These are phyloP conservation scores for Backusella psychrophila DNA, from an alignment of 192 early-diverging fungal species.

Conservation along the genomic window DNA sequence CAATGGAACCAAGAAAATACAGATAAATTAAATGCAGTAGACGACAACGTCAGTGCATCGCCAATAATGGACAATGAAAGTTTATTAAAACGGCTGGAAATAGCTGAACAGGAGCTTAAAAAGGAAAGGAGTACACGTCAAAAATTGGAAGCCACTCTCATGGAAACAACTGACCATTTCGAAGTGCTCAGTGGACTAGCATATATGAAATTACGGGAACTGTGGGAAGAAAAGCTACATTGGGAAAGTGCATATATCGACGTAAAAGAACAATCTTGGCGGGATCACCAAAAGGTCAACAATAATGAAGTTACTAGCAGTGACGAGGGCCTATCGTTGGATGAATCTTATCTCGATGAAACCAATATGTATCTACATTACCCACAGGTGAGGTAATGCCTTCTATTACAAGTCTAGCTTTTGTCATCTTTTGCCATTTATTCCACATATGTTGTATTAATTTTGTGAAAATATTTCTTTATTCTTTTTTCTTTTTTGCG, in stretches of 20 bases:
- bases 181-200: slow-evolving; percentile 46
- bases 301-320: background rate
- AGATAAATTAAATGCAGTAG: slow-evolving; percentile 1
- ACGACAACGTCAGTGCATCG: background rate
- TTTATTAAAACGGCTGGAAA: background rate
- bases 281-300: background rate
- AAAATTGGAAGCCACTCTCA: slow-evolving; percentile 40
- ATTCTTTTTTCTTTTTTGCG: background rate
- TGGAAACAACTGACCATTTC: slow-evolving; percentile 47
- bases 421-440: background rate
- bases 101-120: slow-evolving; percentile 4
- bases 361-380: background rate
- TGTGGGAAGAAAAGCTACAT: slow-evolving; percentile 40
- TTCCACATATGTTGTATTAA: background rate
- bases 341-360: background rate
- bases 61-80: background rate
- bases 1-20: background rate
- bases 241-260: slow-evolving; percentile 32
- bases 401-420: background rate
- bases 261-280: slow-evolving; percentile 13
- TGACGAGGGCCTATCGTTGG: background rate
- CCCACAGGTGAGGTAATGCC: background rate
- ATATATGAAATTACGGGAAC: slow-evolving; percentile 48
- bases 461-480: background rate
- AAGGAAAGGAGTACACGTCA: slow-evolving; percentile 13